Conservation (phyloP, 441 rosid genomes). For the Biscutella laevigata region DNA sequence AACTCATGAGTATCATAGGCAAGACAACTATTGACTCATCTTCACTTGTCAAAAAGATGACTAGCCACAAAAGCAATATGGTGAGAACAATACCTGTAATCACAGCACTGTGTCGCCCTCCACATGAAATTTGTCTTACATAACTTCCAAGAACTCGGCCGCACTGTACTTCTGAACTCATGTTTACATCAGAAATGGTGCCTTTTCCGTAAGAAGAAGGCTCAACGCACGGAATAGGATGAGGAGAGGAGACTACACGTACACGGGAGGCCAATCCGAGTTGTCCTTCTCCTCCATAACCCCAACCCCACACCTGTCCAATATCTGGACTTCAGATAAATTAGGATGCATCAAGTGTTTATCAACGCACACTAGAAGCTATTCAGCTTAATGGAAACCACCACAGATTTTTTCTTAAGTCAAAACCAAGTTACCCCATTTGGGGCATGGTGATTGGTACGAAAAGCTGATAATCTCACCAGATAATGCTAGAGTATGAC, state of each 20-base stretch:
- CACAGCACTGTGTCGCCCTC: slow-evolving; percentile 93
- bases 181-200: slow-evolving; percentile 40
- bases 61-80: neutral
- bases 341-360: slow-evolving; percentile 30
- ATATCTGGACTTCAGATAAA: slow-evolving; percentile 58
- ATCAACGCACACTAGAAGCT: slow-evolving; percentile 23
- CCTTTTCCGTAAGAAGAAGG: slow-evolving; percentile 51
- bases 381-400: slow-evolving; percentile 16
- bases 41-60: neutral
- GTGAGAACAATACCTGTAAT: slow-evolving; percentile 50
- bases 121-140: slow-evolving; percentile 79
- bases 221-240: slow-evolving; percentile 71
- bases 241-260: slow-evolving; percentile 88
- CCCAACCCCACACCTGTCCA: slow-evolving; percentile 99
- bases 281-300: slow-evolving; percentile 99
- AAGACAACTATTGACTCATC: neutral
- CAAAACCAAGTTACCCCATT: neutral
- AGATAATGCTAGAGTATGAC: slow-evolving; percentile 88
- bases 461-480: slow-evolving; percentile 34
- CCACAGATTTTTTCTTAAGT: neutral
- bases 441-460: neutral
- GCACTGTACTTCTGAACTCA: slow-evolving; percentile 49
- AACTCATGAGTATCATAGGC: neutral
- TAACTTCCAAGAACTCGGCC: slow-evolving; percentile 73
- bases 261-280: slow-evolving; percentile 93